Conservation (phyloP, 2,329 filamentous ascomycete genomes). For the Ampelomyces quisqualis region DNA sequence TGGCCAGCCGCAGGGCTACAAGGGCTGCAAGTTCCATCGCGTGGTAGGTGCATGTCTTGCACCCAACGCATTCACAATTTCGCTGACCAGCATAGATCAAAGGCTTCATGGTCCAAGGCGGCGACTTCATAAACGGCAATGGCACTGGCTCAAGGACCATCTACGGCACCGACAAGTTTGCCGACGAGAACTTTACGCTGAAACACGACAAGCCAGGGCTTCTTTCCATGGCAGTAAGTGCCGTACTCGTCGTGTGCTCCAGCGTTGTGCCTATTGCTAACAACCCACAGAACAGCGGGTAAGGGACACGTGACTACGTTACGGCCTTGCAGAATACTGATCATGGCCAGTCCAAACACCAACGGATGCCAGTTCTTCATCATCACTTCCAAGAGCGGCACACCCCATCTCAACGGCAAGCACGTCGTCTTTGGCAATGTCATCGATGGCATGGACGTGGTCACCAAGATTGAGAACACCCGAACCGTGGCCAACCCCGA, state of each 20-base stretch:
- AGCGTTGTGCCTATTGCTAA: neutral
- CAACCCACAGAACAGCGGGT: conserved; percentile 12
- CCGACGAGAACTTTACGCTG: conserved; percentile 83
- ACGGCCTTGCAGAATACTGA: neutral
- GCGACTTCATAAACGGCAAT: conserved; percentile 91
- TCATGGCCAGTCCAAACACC: conserved; percentile 89
- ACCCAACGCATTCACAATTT: neutral
- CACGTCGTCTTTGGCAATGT: conserved; percentile 96
- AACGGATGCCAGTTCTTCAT: conserved; percentile 99
- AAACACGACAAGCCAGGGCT: conserved; percentile 79
- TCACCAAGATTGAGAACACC: conserved; percentile 88
- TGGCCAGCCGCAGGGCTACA: conserved; percentile 86
- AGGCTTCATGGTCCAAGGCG: conserved; percentile 96
- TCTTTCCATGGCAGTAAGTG: conserved; percentile 85
- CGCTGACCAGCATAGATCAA: conserved; percentile 64
- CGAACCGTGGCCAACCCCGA: conserved; percentile 63
- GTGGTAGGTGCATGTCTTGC: conserved; percentile 62
- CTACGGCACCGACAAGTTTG: conserved; percentile 80
- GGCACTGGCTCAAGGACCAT: conserved; percentile 87
- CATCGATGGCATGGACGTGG: conserved; percentile 83
- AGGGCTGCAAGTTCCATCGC: conserved; percentile 89
- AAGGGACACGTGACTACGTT: neutral
- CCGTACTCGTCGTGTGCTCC: neutral
- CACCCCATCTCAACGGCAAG: conserved; percentile 86
- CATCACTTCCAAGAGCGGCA: conserved; percentile 69